Base-by-base conservation (phyloP, 2,329 filamentous ascomycete species). In the Aphanocladium album region DNA sequence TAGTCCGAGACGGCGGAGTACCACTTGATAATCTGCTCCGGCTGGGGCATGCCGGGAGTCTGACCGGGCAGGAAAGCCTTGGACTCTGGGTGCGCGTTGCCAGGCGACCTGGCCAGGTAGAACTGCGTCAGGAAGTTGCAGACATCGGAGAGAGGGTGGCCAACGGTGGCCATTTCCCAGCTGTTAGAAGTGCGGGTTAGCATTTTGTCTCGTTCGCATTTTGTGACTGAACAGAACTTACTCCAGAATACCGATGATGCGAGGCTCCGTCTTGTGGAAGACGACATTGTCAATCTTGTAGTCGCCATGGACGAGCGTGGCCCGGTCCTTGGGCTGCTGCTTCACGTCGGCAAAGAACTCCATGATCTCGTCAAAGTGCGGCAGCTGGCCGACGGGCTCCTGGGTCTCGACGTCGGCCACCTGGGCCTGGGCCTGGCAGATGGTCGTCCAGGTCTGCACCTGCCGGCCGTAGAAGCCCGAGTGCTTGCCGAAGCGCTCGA, bases 121-220 rank as follows among this genome's bases (percentile, higher is more conserved):
- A 76, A 79, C 56, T 73, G 75, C 59, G 69, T 77, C 56, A 78
- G 64, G 19, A 98, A 80, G 75, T 98, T 98, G 73, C 88, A 87
- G 45, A 98, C 79, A 72, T 99, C 95, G 6, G 90, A 93, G 23
- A 98, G 83, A 1, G 95, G 95, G 73, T 99, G 93, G n/a, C 95
- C 95, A 59, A 97, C 88, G 0, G 95, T 98, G 39, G 91, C 92
- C 91, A 99, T 96, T 78, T 98, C 95, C 93, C 93, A 98, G 77
- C 83, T 85, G 68, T 70, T 11, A 7, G 9, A 23, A n/a, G 55
- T 50, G 37, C 60, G 57, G 61, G 62, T 53, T 19, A 49, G 33
- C 33, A 21, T 21, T n/a, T 11, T n/a, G 23, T 12, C 33, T 6
- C 6, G 19, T 39, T 16, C 17, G 12, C 9, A 39, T 6, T 12